These are phyloP conservation scores for Hemisphaericaspora nanyangensis DNA, from an alignment of 805 yeast species.

Conservation along the genomic window DNA sequence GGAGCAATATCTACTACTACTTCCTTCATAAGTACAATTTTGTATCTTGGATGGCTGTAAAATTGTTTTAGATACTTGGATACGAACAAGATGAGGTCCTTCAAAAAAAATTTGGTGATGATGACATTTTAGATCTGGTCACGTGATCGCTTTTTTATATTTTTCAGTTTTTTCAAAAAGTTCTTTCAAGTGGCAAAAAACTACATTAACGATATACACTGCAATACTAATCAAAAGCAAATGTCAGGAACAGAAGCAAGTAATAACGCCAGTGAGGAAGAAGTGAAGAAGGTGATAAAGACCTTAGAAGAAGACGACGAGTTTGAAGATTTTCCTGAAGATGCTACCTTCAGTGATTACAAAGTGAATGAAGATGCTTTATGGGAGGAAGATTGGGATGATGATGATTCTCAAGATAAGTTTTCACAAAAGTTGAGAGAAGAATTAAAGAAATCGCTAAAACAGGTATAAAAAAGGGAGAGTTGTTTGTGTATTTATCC, in stretches of 20 bases:
- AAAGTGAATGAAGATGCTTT: slow-evolving; percentile 55
- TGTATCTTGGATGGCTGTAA: no score
- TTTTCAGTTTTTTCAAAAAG: no score
- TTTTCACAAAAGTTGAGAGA: slow-evolving; percentile 70
- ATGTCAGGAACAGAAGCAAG: neutral
- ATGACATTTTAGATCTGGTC: no score
- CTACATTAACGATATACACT: no score
- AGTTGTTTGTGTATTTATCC: neutral
- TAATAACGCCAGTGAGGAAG: slow-evolving; percentile 7
- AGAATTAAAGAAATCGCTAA: slow-evolving; percentile 31
- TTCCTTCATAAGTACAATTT: slow-evolving; percentile 38
- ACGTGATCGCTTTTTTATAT: no score
- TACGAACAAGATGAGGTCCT: no score
- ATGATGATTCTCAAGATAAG: slow-evolving; percentile 88
- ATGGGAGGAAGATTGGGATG: slow-evolving; percentile 99
- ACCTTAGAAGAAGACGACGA: slow-evolving; percentile 94
- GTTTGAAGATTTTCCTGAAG: slow-evolving; percentile 94
- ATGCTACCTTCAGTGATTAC: slow-evolving; percentile 66
- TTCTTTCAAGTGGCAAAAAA: no score
- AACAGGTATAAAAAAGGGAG: slow-evolving; percentile 3
- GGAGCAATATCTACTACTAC: slow-evolving; percentile 78
- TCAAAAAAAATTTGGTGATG: no score
- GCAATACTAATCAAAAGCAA: no score
- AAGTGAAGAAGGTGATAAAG: slow-evolving; percentile 47
- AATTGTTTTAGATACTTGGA: no score